Conservation (phyloP, 176 grass and related monocot species). For the Secale cereale region DNA sequence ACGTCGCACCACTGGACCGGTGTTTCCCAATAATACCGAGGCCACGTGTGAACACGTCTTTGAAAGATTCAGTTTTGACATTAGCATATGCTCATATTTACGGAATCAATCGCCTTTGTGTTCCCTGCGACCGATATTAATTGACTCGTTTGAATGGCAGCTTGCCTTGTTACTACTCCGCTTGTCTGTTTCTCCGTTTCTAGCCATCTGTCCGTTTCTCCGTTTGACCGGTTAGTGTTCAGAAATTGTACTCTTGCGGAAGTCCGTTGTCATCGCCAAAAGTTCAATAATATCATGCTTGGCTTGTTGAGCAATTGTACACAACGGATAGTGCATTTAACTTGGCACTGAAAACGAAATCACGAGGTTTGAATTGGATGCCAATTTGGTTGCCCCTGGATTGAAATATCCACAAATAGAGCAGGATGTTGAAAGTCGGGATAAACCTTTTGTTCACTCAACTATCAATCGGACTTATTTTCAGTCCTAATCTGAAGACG, state of each 20-base stretch:
- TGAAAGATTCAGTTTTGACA: not conserved
- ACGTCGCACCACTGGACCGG: not conserved
- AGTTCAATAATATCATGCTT: conserved; percentile 29
- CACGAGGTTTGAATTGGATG: not conserved
- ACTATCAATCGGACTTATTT: not conserved
- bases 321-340: not conserved
- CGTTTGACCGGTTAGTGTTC: conserved; percentile 4
- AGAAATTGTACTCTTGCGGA: not conserved
- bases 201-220: not conserved
- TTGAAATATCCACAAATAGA: not conserved
- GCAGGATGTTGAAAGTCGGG: not conserved
- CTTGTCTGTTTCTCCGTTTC: no score
- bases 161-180: conserved; percentile 9
- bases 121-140: not conserved
- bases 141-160: not conserved
- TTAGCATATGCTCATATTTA: not conserved
- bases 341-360: not conserved
- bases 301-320: not conserved
- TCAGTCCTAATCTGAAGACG: not conserved
- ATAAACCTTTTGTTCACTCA: not conserved
- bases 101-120: not conserved
- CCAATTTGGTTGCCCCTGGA: not conserved
- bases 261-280: not conserved
- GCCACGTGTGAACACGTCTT: not conserved
- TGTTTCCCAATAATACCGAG: not conserved